These are phyloP conservation scores for Coemansia aciculifera DNA, from an alignment of 192 early-diverging fungal genomes.

Conservation along the genomic window DNA sequence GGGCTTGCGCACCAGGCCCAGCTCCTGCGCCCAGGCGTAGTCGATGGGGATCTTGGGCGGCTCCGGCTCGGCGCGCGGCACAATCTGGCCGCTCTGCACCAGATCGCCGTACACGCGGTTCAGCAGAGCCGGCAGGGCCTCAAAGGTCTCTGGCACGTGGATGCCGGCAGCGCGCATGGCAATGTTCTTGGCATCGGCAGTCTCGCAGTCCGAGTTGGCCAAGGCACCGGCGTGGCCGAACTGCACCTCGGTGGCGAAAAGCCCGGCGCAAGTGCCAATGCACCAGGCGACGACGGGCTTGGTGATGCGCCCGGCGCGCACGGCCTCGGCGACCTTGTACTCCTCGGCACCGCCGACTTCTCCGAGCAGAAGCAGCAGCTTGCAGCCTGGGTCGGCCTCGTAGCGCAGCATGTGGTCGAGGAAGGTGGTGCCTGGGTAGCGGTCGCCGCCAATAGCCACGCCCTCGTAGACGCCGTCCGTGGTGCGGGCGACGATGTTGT, in stretches of 20 bases:
- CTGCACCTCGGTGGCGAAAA: constrained; percentile 98
- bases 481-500: constrained; percentile 97
- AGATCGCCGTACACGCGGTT: constrained; percentile 75
- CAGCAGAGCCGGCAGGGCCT: constrained; percentile 84
- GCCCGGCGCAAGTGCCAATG: constrained; percentile 98
- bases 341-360: constrained; percentile 99
- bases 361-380: constrained; percentile 93
- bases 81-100: constrained; percentile 70
- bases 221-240: constrained; percentile 98
- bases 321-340: constrained; percentile 90
- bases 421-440: constrained; percentile 97
- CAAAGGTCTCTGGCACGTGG: constrained; percentile 94
- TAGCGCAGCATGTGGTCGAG: constrained; percentile 97
- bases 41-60: constrained; percentile 98
- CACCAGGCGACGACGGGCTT: constrained; percentile 99
- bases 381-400: constrained; percentile 88
- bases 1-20: constrained; percentile 97
- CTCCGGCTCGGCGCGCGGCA: constrained; percentile 81
- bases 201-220: constrained; percentile 94
- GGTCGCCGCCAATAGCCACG: constrained; percentile 97
- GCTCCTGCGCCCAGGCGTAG: constrained; percentile 98
- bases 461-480: constrained; percentile 99
- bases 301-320: constrained; percentile 84
- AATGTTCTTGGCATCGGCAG: constrained; percentile 94
- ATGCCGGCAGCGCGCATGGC: constrained; percentile 83